phyloP scores from a whole-genome alignment of 2,329 filamentous ascomycete species.

The Trichoderma polysporum region DNA sequence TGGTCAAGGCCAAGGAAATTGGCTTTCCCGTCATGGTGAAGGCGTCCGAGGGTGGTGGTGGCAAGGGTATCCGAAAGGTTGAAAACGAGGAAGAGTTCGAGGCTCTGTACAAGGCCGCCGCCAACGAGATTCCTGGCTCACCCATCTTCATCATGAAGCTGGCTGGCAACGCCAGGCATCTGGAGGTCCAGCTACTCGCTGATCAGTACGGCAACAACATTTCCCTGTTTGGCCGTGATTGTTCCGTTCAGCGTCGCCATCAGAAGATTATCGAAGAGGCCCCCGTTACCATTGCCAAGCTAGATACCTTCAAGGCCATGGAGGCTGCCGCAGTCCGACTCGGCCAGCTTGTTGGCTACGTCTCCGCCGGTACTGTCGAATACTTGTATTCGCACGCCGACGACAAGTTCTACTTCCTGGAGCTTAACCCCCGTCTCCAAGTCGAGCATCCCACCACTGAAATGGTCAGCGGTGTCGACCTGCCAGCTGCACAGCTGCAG shows the following conservation, averaged over 20 bases:
- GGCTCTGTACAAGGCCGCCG: constrained; percentile 88
- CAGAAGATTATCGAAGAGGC: constrained; percentile 99
- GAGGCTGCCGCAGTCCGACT: constrained; percentile 94
- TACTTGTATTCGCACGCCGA: constrained; percentile 98
- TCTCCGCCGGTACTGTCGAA: constrained; percentile 97
- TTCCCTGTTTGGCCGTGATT: constrained; percentile 96
- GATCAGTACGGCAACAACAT: constrained; percentile 99
- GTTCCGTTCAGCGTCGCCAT: constrained; percentile 95
- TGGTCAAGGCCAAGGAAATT: constrained; percentile 82
- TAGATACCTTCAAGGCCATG: constrained; percentile 89
- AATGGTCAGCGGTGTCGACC: constrained; percentile 97
- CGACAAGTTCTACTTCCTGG: constrained; percentile 99
- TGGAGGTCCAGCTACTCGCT: constrained; percentile 95
- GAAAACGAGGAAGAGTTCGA: constrained; percentile 80
- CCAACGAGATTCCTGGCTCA: constrained; percentile 95
- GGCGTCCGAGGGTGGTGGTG: constrained; percentile 98
- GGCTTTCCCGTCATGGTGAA: constrained; percentile 99
- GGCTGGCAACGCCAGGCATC: constrained; percentile 89
- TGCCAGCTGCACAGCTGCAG: constrained; percentile 96
- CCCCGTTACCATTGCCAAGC: constrained; percentile 91
- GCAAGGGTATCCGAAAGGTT: constrained; percentile 98
- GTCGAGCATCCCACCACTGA: constrained; percentile 99
- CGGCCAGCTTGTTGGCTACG: constrained; percentile 92
- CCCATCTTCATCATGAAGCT: constrained; percentile 99
- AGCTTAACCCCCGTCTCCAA: constrained; percentile 97